Percentiles rank a stretch among this genome's conserved stretches.
These are phyloP conservation scores for Hemileia vastatrix DNA, from an alignment of 1,284 basidiomycete genomes.

Conservation along the genomic window DNA sequence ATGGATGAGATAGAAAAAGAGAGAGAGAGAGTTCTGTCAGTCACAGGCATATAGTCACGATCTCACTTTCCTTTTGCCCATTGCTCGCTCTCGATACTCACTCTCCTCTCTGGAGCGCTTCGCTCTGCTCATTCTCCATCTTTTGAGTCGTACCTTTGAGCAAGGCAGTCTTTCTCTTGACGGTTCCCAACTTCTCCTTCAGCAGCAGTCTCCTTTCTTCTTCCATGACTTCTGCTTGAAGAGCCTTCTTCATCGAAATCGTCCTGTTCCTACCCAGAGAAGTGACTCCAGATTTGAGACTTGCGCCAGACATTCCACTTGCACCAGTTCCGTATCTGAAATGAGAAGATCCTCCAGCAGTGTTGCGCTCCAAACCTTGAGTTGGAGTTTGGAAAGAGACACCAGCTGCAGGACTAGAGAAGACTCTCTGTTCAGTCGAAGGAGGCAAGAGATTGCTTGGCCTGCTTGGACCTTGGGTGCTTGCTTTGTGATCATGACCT, in stretches of 20 bases:
- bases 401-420: neutral
- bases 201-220: conserved; percentile 31
- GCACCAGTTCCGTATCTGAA: neutral
- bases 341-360: neutral
- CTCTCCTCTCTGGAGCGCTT: neutral
- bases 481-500: neutral
- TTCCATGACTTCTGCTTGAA: conserved; percentile 36
- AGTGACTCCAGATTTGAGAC: conserved; percentile 25
- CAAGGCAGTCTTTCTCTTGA: neutral
- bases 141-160: neutral
- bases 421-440: neutral
- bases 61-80: too few relatives aligned
- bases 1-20: too few relatives aligned
- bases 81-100: neutral
- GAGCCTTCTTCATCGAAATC: conserved; percentile 31
- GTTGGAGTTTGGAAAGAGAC: neutral
- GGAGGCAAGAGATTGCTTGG: neutral
- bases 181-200: conserved; percentile 24
- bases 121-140: neutral
- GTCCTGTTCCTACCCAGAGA: conserved; percentile 21
- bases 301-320: conserved; percentile 20
- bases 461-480: neutral
- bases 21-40: neutral
- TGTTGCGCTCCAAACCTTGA: neutral
- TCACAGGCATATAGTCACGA: too few relatives aligned